These are phyloP conservation scores for Coemansia sp. DNA, from an alignment of 192 early-diverging fungal species.

Conservation along the genomic window DNA sequence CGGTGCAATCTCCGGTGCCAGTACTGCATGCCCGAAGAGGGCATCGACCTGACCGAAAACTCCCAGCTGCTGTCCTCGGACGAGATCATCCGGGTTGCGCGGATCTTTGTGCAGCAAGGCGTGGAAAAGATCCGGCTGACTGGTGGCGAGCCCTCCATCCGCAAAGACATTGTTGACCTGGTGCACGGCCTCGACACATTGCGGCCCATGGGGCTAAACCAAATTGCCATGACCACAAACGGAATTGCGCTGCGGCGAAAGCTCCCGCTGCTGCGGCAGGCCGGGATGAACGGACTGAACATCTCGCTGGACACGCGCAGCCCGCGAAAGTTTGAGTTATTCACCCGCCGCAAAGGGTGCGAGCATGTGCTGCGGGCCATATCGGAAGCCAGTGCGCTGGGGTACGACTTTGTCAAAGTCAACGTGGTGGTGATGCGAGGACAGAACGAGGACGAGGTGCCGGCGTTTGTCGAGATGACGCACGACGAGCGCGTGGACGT, in stretches of 20 bases:
- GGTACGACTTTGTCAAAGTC: slow-evolving; percentile 78
- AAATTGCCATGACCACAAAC: slow-evolving; percentile 92
- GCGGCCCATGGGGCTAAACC: slow-evolving; percentile 68
- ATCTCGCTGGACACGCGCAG: slow-evolving; percentile 91
- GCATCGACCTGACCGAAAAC: slow-evolving; percentile 68
- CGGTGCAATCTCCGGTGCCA: slow-evolving; percentile 94
- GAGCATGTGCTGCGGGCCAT: slow-evolving; percentile 77
- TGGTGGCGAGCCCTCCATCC: slow-evolving; percentile 93
- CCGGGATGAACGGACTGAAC: slow-evolving; percentile 85
- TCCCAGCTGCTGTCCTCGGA: slow-evolving; percentile 70
- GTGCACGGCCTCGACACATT: slow-evolving; percentile 77
- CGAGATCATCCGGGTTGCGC: slow-evolving; percentile 80
- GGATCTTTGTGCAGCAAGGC: slow-evolving; percentile 83
- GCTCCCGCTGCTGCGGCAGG: slow-evolving; percentile 63
- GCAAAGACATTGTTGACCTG: slow-evolving; percentile 85
- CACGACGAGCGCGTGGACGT: slow-evolving; percentile 71
- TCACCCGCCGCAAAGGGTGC: slow-evolving; percentile 84
- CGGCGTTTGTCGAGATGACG: slow-evolving; percentile 83
- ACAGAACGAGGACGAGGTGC: slow-evolving; percentile 81
- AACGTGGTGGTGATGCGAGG: slow-evolving; percentile 92
- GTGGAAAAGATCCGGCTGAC: slow-evolving; percentile 94
- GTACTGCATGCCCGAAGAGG: slow-evolving; percentile 96
- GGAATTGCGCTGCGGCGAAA: slow-evolving; percentile 88
- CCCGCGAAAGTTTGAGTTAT: slow-evolving; percentile 80
- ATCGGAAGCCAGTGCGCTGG: slow-evolving; percentile 62